phyloP scores from a whole-genome alignment of 1,284 basidiomycete genomes.

The Moesziomyces antarcticus region DNA sequence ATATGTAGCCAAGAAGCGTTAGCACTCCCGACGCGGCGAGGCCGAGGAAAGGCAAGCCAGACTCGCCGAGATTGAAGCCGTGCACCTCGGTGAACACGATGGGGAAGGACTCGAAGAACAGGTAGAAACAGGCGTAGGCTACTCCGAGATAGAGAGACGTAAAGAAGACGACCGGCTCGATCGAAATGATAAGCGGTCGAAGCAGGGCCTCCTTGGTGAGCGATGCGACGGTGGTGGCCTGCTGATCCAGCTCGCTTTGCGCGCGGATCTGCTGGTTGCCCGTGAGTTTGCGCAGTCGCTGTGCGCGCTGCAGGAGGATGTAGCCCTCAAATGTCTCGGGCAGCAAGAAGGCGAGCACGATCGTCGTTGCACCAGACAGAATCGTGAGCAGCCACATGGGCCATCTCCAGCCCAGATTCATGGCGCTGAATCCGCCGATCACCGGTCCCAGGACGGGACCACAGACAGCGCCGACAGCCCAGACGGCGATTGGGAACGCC shows the following conservation, averaged over 20 bases:
- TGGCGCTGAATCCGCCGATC: constrained; percentile 57
- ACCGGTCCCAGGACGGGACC: constrained; percentile 52
- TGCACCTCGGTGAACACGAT: constrained; percentile 46
- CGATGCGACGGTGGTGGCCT: constrained; percentile 12
- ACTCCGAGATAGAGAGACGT: constrained; percentile 25
- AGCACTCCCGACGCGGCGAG: constrained; percentile 26
- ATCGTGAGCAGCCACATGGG: constrained; percentile 62
- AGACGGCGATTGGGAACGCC: constrained; percentile 61
- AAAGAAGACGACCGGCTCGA: constrained; percentile 45
- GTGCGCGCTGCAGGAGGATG: constrained; percentile 60
- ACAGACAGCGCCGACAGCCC: constrained; percentile 65
- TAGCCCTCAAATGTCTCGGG: constrained; percentile 65
- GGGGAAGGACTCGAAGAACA: constrained; percentile 45
- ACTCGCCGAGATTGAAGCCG: constrained; percentile 50
- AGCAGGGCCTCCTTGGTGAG: constrained; percentile 43
- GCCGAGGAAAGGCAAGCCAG: constrained; percentile 44
- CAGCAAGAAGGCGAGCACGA: constrained; percentile 59
- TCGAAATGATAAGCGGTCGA: constrained; percentile 29
- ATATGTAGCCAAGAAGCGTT: constrained; percentile 31
- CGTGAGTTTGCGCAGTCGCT: constrained; percentile 60
- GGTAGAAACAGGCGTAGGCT: constrained; percentile 26
- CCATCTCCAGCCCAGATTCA: constrained; percentile 64
- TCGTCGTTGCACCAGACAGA: constrained; percentile 51
- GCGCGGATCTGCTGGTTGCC: constrained; percentile 49
- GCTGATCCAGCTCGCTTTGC: constrained; percentile 27